A percentile compares a stretch with the other conserved stretches of the same genome.
Evolutionary conservation across 345 rosid genomes (phyloP).

Genomic region (Gynandropsis gynandra): DNA sequence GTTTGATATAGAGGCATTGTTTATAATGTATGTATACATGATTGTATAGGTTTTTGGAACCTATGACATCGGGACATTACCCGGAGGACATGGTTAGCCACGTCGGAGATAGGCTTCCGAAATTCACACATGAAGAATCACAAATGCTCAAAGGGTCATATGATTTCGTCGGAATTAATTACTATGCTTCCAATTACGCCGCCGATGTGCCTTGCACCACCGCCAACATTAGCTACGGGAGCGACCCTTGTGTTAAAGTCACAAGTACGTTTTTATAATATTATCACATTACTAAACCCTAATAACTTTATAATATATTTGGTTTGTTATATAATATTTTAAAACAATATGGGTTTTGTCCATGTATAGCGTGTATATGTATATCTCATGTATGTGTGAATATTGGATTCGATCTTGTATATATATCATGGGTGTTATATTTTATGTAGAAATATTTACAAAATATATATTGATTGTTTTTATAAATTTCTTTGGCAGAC

Average conservation of each 20-base stretch:
- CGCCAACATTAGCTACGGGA: background rate
- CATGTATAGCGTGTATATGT: too few relatives aligned
- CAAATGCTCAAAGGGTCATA: slow-evolving; percentile 14
- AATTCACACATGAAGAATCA: slow-evolving; percentile 21
- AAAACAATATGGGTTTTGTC: background rate
- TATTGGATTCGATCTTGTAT: too few relatives aligned
- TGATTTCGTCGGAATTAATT: slow-evolving; percentile 35
- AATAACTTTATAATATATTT: background rate
- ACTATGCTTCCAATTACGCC: slow-evolving; percentile 26
- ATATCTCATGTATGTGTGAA: too few relatives aligned
- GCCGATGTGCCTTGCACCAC: background rate
- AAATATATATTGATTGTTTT: background rate
- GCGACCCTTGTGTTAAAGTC: slow-evolving; percentile 12
- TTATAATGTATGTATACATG: background rate
- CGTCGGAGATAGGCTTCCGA: slow-evolving; percentile 23
- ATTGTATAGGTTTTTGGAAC: background rate
- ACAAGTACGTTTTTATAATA: slow-evolving; percentile 13
- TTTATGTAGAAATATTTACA: too few relatives aligned
- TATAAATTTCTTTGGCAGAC: background rate
- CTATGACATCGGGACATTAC: slow-evolving; percentile 19
- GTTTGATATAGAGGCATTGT: too few relatives aligned
- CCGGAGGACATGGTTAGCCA: slow-evolving; percentile 18
- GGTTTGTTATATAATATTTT: background rate
- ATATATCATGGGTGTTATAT: too few relatives aligned
- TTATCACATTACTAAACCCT: background rate